Evolutionary conservation across 2,329 filamentous ascomycete genomes (phyloP), one percentile per base, ranked within the genome.

Genomic region (Sphaceloma murrayae): DNA sequence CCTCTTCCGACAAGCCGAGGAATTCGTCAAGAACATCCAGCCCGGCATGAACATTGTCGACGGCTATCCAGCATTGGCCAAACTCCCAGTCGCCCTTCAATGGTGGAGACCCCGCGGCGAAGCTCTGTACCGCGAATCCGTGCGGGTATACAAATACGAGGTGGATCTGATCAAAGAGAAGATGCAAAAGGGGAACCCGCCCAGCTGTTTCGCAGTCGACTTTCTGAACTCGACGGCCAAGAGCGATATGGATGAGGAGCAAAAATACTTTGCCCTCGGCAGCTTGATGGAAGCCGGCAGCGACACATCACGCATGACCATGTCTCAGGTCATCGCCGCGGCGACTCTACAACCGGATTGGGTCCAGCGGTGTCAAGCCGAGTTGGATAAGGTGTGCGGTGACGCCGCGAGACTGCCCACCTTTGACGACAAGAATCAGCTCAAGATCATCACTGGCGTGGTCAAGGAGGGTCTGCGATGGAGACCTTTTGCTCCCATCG

Each of bases 151-250:
- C 16, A 34, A 34, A 21, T 30, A 34, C 17, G 33, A 46, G 19
- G 33, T 46, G 5, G 32, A 46, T 27, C 4, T 30, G 13, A 27
- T 38, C 39, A 51, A 60, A 10, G 54, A 58, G 5, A 60, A 61
- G 46, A 34, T 55, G 4, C 46, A 48, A 9, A 54, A 62, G 9
- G 52, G 52, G 9, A 52, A 54, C 4, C 56, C 62, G 47, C 54
- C 63, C 27, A 50, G 66, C 5, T 58, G 60, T 46, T 67, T 68
- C 47, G 54, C 68, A 4, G 56, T 56, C 34, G 57, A 57, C 40
- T 54, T 56, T 7, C 43, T 60, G 46, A 61, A 62, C 39, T 61
- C 62, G 48, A 62, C 57, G 13, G 63, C 56, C 57, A 31, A 63
- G 61, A 0, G 55, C 56, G 6, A 55, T 53, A 5, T 53, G 55